Evolutionary conservation across 1,284 basidiomycete genomes (phyloP).

Genomic region (Marasmius oreades): DNA sequence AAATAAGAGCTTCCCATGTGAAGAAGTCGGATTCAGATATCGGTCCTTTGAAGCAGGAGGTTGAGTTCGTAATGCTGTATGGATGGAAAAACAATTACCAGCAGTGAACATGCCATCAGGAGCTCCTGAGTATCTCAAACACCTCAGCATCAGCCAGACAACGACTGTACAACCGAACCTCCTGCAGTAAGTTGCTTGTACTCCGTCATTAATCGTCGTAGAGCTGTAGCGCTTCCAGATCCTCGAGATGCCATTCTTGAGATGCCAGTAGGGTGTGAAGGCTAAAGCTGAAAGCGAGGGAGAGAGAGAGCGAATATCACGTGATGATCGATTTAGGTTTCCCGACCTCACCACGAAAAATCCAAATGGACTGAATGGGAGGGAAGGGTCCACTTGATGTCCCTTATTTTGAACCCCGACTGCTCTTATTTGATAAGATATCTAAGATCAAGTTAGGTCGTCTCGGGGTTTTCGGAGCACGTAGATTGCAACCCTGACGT

Average conservation of each 20-base stretch:
- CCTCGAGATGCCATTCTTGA: constrained; percentile 37
- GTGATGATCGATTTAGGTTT: no score
- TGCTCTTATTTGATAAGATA: no score
- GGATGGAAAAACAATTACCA: constrained; percentile 38
- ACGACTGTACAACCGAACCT: constrained; percentile 27
- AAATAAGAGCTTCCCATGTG: constrained; percentile 96
- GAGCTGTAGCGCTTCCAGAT: constrained; percentile 58
- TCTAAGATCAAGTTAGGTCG: no score
- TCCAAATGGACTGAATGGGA: no score
- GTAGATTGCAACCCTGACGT: no score
- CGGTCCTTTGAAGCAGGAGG: constrained; percentile 53
- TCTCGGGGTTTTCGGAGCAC: no score
- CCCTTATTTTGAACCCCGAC: no score
- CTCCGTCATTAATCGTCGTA: constrained; percentile 87
- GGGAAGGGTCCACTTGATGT: no score
- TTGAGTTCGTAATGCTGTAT: not conserved
- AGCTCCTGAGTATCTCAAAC: constrained; percentile 50
- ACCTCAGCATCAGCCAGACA: not conserved
- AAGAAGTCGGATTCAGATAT: constrained; percentile 96
- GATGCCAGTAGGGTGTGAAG: no score
- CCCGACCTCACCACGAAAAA: no score
- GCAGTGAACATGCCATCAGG: constrained; percentile 94
- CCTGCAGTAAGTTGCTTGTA: constrained; percentile 80
- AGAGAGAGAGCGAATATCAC: no score
- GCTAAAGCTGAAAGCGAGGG: no score